Evolutionary conservation across 1,139 yeast species (phyloP).

Genomic region (Magnusiomyces suaveolens): DNA sequence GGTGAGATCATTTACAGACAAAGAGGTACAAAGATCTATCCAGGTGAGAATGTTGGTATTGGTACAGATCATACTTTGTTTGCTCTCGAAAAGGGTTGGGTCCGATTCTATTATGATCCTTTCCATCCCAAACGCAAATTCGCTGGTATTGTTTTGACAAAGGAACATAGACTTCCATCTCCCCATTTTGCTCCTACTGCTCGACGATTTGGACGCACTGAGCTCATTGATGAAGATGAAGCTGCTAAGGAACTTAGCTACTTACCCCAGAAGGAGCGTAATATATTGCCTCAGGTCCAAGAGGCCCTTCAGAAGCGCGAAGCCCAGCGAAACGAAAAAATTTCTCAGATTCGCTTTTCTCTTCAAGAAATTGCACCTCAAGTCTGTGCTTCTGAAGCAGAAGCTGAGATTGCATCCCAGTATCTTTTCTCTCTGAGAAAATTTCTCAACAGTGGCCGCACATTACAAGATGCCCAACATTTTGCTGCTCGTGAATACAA

Average conservation of each 20-base stretch:
- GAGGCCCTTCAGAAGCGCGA: constrained; percentile 35
- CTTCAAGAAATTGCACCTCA: constrained; percentile 13
- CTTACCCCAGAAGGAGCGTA: constrained; percentile 53
- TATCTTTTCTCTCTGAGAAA: constrained; percentile 47
- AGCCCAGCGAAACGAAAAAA: constrained; percentile 31
- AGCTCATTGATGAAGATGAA: constrained; percentile 41
- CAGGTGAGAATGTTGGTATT: constrained; percentile 80
- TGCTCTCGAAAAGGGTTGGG: constrained; percentile 89
- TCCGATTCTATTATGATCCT: constrained; percentile 87
- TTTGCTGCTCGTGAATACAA: constrained; percentile 45
- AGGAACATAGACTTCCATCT: constrained; percentile 61
- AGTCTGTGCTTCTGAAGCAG: constrained; percentile 20
- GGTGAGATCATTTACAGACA: constrained; percentile 94
- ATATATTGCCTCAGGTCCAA: constrained; percentile 45
- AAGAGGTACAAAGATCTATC: constrained; percentile 92
- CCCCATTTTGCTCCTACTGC: constrained; percentile 82
- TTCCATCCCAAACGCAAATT: constrained; percentile 89
- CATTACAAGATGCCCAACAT: constrained; percentile 43
- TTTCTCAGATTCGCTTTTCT: constrained; percentile 25
- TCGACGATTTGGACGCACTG: constrained; percentile 71
- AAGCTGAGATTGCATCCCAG: constrained; percentile 36
- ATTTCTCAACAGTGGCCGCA: constrained; percentile 39
- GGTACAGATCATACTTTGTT: constrained; percentile 91
- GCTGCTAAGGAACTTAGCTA: constrained; percentile 49
- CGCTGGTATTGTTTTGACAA: constrained; percentile 73